phyloP scores from a whole-genome alignment of 2,329 filamentous ascomycete genomes.

The Penicillium digitatum region DNA sequence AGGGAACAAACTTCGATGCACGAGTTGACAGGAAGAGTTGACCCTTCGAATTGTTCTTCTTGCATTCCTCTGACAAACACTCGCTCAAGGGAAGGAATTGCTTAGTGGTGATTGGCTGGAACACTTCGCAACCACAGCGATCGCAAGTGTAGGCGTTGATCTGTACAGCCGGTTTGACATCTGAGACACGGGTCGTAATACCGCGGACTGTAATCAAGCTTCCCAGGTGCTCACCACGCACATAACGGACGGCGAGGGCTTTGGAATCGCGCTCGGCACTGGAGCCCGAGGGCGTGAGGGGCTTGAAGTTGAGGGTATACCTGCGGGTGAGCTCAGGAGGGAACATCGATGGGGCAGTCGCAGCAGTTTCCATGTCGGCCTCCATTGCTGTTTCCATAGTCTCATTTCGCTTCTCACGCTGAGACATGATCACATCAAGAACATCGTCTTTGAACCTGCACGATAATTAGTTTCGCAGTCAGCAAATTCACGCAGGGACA shows the following conservation, averaged over 20 bases:
- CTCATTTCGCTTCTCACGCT: slow-evolving; percentile 81
- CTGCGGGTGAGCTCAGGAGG: slow-evolving; percentile 86
- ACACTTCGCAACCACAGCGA: slow-evolving; percentile 92
- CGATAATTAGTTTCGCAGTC: slow-evolving; percentile 19
- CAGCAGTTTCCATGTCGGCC: slow-evolving; percentile 59
- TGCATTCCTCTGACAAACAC: slow-evolving; percentile 88
- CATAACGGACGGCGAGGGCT: slow-evolving; percentile 83
- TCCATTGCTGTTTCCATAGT: slow-evolving; percentile 66
- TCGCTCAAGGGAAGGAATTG: slow-evolving; percentile 82
- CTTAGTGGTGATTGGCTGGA: slow-evolving; percentile 89
- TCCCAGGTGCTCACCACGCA: slow-evolving; percentile 88
- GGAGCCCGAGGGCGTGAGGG: slow-evolving; percentile 68
- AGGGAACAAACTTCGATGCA: slow-evolving; percentile 93
- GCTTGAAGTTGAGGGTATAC: slow-evolving; percentile 96
- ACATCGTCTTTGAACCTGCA: slow-evolving; percentile 92
- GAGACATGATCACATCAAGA: slow-evolving; percentile 91
- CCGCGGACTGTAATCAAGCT: slow-evolving; percentile 90
- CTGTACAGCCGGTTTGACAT: slow-evolving; percentile 95
- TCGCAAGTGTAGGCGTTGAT: slow-evolving; percentile 98
- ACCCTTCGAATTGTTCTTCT: slow-evolving; percentile 84
- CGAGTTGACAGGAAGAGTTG: slow-evolving; percentile 92
- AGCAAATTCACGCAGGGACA: neutral
- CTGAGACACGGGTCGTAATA: slow-evolving; percentile 91
- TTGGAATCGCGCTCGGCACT: slow-evolving; percentile 57
- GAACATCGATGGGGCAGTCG: slow-evolving; percentile 68